These are phyloP conservation scores for Bipolaris oryzae DNA, from an alignment of 2,329 filamentous ascomycete genomes.

Conservation along the genomic window DNA sequence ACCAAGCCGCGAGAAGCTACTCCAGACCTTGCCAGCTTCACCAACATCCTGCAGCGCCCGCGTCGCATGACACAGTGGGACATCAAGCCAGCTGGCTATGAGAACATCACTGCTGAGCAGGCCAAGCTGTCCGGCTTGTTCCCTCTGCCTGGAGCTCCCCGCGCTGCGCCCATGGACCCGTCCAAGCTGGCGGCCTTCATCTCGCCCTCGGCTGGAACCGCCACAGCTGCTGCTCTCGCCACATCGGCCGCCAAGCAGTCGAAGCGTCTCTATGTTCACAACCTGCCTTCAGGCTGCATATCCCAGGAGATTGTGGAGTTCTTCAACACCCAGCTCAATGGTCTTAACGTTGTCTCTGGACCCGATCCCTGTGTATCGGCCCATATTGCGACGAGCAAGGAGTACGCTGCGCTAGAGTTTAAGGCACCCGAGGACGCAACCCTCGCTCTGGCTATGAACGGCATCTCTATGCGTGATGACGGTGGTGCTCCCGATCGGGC, in stretches of 20 bases:
- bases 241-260: conserved; percentile 92
- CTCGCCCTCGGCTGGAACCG: conserved; percentile 78
- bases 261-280: conserved; percentile 88
- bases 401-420: conserved; percentile 90
- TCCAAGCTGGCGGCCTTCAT: conserved; percentile 94
- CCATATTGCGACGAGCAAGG: conserved; percentile 77
- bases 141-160: conserved; percentile 90
- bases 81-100: conserved; percentile 97
- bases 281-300: conserved; percentile 73
- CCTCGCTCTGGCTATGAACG: conserved; percentile 86
- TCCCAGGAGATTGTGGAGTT: conserved; percentile 81
- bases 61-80: conserved; percentile 98
- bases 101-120: conserved; percentile 97
- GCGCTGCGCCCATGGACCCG: conserved; percentile 94
- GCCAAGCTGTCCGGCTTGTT: conserved; percentile 99
- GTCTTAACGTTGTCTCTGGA: conserved; percentile 86
- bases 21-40: conserved; percentile 86
- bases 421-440: conserved; percentile 86
- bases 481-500: conserved; percentile 57
- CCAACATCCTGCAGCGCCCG: conserved; percentile 83
- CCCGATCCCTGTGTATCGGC: conserved; percentile 84
- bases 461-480: conserved; percentile 77
- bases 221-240: conserved; percentile 79
- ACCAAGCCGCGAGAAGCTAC: conserved; percentile 94
- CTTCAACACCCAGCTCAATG: conserved; percentile 96